Evolutionary conservation across 2,329 filamentous ascomycete species (phyloP).

Genomic region (Neophaeococcomyces mojaviensis): DNA sequence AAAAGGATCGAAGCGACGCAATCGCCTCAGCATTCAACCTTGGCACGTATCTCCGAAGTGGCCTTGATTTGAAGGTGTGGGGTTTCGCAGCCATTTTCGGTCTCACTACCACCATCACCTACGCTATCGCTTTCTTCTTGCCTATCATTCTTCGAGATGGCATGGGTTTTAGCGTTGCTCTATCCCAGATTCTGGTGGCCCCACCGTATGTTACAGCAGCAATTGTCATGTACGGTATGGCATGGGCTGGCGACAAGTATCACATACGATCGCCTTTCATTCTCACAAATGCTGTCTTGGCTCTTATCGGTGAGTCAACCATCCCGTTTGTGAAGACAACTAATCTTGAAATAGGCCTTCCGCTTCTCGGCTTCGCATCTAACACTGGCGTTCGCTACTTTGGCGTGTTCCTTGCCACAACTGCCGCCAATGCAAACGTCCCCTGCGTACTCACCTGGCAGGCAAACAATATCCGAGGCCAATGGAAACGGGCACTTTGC

Average conservation of each 20-base stretch:
- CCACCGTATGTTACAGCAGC: conserved; percentile 60
- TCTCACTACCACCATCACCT: conserved; percentile 64
- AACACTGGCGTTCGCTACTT: conserved; percentile 56
- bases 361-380: conserved; percentile 26
- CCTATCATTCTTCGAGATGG: conserved; percentile 60
- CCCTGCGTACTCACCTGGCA: conserved; percentile 70
- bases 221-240: conserved; percentile 53
- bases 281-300: conserved; percentile 56
- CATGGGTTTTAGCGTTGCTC: conserved; percentile 58
- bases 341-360: not conserved
- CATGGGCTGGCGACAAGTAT: conserved; percentile 61
- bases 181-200: conserved; percentile 63
- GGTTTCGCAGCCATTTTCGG: conserved; percentile 45
- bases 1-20: conserved; percentile 48
- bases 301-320: conserved; percentile 56
- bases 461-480: conserved; percentile 78
- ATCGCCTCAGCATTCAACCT: conserved; percentile 41
- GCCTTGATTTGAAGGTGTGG: conserved; percentile 48
- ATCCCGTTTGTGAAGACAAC: not conserved
- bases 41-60: conserved; percentile 40
- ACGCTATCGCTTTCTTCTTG: conserved; percentile 71
- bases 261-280: conserved; percentile 60
- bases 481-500: conserved; percentile 79
- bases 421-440: conserved; percentile 68
- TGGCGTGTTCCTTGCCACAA: conserved; percentile 65